Evolutionary conservation across 2,329 filamentous ascomycete genomes (phyloP), one percentile per base, ranked within the genome.

Genomic region (Xylaria sp.): DNA sequence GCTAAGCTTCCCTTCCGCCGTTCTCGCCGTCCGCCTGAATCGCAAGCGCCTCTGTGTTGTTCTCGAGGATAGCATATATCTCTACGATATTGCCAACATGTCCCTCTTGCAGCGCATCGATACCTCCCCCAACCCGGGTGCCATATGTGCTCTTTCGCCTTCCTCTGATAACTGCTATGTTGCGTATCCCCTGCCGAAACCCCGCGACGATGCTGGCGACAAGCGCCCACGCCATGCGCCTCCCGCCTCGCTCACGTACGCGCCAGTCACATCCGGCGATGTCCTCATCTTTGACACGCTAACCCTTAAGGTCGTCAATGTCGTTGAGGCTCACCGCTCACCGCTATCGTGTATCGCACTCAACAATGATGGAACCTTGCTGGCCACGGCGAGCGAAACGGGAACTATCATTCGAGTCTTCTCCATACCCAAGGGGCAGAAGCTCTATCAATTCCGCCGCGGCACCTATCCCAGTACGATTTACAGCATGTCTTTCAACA

Each of bases 31-130:
- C 67, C 92, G 94, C 72, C 85, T 99, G 76, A 99, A 99, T 80
- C 89, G 96, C 73, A 98, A 97, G 80, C 90, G 96, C 43, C 87
- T 99, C 30, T 93, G 96, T 13, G 94, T 99, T 36, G 91, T 98
- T 15, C 86, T 98, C 65, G 96, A 99, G 79, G 94, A 97, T 75
- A 92, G 97, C 78, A 97, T 98, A 70, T 99, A 98, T 81, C 87
- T 99, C 57, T 99, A 99, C 83, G 96, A 99, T 80, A 98, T 99
- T 72, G 94, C 94, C 81, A 98, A 97, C 78, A 98, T 99, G 95
- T 95, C 92, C 76, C 88, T 98, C 66, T 85, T 98, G 46, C 92
- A 94, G 80, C 97, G 93, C 6, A 97, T 98, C 72, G 90, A 94
- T 67, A 98, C 95, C 6, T 97, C 95, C 3, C 93, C 96, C 7